phyloP scores from a whole-genome alignment of 345 rosid genomes.

The Cardamine chenopodiifolia region DNA sequence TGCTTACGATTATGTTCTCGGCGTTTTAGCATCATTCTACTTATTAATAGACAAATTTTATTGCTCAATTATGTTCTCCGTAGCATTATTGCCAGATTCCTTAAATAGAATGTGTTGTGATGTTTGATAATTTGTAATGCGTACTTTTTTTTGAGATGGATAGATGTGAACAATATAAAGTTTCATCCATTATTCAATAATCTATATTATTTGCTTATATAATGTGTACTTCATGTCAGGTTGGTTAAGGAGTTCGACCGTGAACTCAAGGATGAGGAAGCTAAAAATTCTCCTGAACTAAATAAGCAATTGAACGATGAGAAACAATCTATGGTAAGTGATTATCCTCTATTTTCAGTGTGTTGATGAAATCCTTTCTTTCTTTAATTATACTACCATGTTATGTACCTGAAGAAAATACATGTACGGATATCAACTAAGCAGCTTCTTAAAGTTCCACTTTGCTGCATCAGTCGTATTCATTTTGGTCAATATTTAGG shows the following conservation, averaged over 20 bases:
- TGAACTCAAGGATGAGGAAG: conserved; percentile 84
- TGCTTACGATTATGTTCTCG: neutral
- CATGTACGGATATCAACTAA: neutral
- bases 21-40: neutral
- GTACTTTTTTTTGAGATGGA: neutral
- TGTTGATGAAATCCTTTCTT: neutral
- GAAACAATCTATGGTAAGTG: conserved; percentile 93
- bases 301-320: conserved; percentile 90
- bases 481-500: conserved; percentile 4
- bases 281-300: conserved; percentile 72
- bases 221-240: conserved; percentile 49
- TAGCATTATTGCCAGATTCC: neutral
- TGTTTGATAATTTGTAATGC: neutral
- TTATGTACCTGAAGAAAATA: neutral
- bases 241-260: conserved; percentile 91
- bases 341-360: neutral
- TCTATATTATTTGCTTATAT: neutral
- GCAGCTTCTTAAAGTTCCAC: neutral
- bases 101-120: neutral
- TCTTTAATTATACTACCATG: neutral
- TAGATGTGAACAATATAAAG: neutral
- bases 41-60: neutral
- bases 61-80: neutral
- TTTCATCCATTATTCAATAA: neutral
- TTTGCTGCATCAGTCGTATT: neutral